Percentiles rank a stretch among this genome's conserved stretches.
phyloP scores from a whole-genome alignment of 305 asterid species.

The Rubia occidens region DNA sequence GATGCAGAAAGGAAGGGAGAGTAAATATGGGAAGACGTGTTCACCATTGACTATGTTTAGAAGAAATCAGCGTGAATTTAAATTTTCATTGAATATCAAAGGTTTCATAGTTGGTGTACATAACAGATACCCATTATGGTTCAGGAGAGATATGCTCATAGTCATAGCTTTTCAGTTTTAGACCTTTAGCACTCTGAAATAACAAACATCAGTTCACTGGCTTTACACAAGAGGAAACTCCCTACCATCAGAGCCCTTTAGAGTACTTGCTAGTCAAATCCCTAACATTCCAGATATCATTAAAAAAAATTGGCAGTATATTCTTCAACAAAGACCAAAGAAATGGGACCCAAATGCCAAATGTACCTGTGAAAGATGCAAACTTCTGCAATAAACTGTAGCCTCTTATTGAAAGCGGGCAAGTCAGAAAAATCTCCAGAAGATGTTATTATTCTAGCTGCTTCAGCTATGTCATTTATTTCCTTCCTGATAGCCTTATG shows the following conservation, averaged over 20 bases:
- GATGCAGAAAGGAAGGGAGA: not conserved
- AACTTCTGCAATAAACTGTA: constrained; percentile 97
- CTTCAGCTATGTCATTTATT: constrained; percentile 76
- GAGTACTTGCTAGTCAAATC: not conserved
- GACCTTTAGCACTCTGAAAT: not conserved
- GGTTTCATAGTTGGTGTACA: not conserved
- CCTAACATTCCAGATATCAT: not conserved
- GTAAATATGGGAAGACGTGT: not conserved
- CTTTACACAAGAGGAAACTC: not conserved
- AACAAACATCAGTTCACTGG: not conserved
- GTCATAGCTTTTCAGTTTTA: not conserved
- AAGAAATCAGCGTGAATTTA: not conserved
- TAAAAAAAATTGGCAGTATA: not conserved
- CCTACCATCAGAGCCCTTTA: not conserved
- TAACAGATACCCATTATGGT: not conserved
- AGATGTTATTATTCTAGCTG: constrained; percentile 65
- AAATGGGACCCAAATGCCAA: not conserved
- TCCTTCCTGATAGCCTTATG: constrained; percentile 89
- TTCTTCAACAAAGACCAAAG: not conserved
- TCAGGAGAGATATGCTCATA: constrained; percentile 5
- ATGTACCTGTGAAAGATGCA: constrained; percentile 89
- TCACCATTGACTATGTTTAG: not conserved
- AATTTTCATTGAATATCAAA: not conserved
- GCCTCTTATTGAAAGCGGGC: constrained; percentile 63
- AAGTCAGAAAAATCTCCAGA: constrained; percentile 85